Evolutionary conservation across 2,329 filamentous ascomycete species (phyloP), one percentile per base, ranked within the genome.

Genomic region (Dothidotthia symphoricarpi): DNA sequence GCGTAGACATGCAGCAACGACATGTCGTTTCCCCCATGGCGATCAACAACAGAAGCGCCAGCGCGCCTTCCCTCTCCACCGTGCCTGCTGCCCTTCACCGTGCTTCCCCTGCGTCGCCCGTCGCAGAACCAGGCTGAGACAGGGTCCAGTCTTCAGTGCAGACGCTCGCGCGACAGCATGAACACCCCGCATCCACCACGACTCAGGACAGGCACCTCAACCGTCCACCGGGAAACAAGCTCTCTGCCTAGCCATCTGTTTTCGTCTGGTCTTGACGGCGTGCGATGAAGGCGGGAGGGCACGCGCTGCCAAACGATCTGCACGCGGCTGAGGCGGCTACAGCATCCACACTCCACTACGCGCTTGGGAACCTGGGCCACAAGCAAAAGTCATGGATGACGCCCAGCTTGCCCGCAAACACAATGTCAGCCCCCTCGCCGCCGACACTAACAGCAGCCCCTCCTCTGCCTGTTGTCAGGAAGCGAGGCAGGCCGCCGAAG

Each of bases 361-460:
- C 55, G 1, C 47, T 66, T 34, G 61, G 63, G 17, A 59, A 51
- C 17, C 44, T 64, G 15, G 61, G 61, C 11, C 59, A 55, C 2
- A 45, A 37, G 24, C 53, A 51, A 17, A 66, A 61, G 48, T 48
- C 54, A 27, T 67, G 63, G 63, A 65, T 66, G 61, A 40, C 16
- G 2, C 4, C 16, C 7, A 34, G 32, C 14, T 12, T 24, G 17
- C 17, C 32, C 1, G 15, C 15, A 27, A 15, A 36, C 24, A 24
- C 19, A n/a, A n/a, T n/a, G n/a, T n/a, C 12, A 31, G 6, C 40
- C 14, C 11, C 32, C 12, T 16, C 36, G 14, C 27, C 34, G 14
- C 24, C 41, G n/a, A 11, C 28, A n/a, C 16, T 28, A 19, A 15
- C 36, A 7, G 4, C 17, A 11, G 32, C 16, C 40, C 8, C 37